Conservation (phyloP, 768 basidiomycete species). For the Cubamyces sp. region DNA sequence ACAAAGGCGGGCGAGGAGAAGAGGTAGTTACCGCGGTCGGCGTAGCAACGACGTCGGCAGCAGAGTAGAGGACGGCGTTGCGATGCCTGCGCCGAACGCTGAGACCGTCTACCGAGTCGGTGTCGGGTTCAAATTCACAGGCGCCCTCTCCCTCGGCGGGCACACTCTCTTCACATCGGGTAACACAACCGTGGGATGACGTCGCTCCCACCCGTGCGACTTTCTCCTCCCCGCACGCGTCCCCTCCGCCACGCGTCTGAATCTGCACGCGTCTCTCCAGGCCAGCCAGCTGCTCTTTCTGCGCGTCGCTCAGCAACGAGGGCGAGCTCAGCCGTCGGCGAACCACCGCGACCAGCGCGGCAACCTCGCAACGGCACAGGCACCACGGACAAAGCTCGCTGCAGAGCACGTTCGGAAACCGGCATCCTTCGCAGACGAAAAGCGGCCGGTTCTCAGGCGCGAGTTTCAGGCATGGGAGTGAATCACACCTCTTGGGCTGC, state of each 20-base stretch:
- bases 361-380: constrained; percentile 20
- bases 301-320: constrained; percentile 31
- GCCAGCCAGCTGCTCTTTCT: constrained; percentile 32
- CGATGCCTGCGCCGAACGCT: constrained; percentile 27
- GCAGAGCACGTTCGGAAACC: constrained; percentile 27
- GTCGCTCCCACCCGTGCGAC: not conserved
- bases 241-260: not conserved
- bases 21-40: constrained; percentile 20
- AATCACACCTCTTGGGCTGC: constrained; percentile 33
- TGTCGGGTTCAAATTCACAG: constrained; percentile 5
- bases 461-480: constrained; percentile 31
- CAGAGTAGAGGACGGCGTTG: constrained; percentile 25
- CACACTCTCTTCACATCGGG: constrained; percentile 9
- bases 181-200: constrained; percentile 5
- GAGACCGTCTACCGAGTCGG: constrained; percentile 1
- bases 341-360: constrained; percentile 13
- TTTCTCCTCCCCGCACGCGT: not conserved
- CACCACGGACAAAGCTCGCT: constrained; percentile 32
- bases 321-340: constrained; percentile 33
- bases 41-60: constrained; percentile 25
- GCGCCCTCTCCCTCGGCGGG: constrained; percentile 10
- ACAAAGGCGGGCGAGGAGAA: not conserved
- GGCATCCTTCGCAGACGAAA: constrained; percentile 29
- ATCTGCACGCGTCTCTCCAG: constrained; percentile 16
- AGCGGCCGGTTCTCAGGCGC: constrained; percentile 29